These are phyloP conservation scores for Xylaria sp. DNA, from an alignment of 2,329 filamentous ascomycete genomes.

Conservation along the genomic window DNA sequence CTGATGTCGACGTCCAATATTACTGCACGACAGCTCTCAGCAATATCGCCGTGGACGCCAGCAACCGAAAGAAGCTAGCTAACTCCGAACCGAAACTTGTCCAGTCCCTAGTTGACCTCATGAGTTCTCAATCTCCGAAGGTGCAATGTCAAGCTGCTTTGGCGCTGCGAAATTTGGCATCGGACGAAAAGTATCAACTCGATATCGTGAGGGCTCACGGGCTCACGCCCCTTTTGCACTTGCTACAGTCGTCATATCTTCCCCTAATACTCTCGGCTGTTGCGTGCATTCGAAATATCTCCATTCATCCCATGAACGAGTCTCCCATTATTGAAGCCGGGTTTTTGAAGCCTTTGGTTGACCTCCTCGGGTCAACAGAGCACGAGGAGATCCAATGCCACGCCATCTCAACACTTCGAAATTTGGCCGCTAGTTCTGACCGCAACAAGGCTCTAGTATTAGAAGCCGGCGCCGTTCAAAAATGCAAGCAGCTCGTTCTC, in stretches of 20 bases:
- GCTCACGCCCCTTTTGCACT: constrained; percentile 83
- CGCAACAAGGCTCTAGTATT: constrained; percentile 98
- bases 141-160: constrained; percentile 98
- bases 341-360: constrained; percentile 92
- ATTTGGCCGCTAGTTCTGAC: constrained; percentile 95
- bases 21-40: constrained; percentile 98
- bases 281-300: constrained; percentile 98
- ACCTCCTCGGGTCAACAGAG: constrained; percentile 92
- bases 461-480: constrained; percentile 95
- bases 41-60: constrained; percentile 96
- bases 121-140: constrained; percentile 97
- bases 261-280: constrained; percentile 96
- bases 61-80: constrained; percentile 90
- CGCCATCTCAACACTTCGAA: constrained; percentile 95
- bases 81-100: constrained; percentile 92
- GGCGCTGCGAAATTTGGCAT: constrained; percentile 92
- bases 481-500: constrained; percentile 96
- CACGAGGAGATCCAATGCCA: constrained; percentile 99
- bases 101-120: constrained; percentile 92
- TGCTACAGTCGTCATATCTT: constrained; percentile 94
- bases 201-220: constrained; percentile 94
- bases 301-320: constrained; percentile 97
- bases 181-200: constrained; percentile 98
- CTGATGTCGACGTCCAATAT: constrained; percentile 98
- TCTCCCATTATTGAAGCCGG: constrained; percentile 98